phyloP scores from a whole-genome alignment of 805 yeast genomes.

The Candida tibetensis region DNA sequence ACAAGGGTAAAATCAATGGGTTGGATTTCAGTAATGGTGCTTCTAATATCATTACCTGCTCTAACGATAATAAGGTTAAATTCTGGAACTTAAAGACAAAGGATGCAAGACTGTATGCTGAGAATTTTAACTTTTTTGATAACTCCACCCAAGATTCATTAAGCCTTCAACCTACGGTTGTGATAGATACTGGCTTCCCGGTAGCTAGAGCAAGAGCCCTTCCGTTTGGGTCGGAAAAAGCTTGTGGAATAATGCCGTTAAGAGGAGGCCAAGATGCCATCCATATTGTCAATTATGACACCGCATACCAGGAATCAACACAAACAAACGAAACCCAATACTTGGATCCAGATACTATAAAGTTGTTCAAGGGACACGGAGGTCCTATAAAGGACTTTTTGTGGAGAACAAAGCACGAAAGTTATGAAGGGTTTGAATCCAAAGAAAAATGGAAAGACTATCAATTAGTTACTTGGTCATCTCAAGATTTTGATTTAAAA shows the following conservation, averaged over 20 bases:
- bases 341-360: slow-evolving; percentile 27
- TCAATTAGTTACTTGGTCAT: slow-evolving; percentile 92
- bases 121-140: slow-evolving; percentile 20
- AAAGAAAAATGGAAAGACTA: slow-evolving; percentile 71
- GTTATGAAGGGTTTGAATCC: slow-evolving; percentile 44
- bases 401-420: slow-evolving; percentile 61
- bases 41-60: slow-evolving; percentile 69
- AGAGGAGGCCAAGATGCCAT: slow-evolving; percentile 76
- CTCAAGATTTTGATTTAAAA: slow-evolving; percentile 73
- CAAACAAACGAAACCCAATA: slow-evolving; percentile 24
- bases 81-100: slow-evolving; percentile 64
- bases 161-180: slow-evolving; percentile 44
- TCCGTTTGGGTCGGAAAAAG: slow-evolving; percentile 74
- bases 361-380: slow-evolving; percentile 73
- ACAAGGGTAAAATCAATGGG: slow-evolving; percentile 84
- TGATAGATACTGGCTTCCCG: slow-evolving; percentile 74
- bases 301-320: slow-evolving; percentile 27
- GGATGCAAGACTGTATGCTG: slow-evolving; percentile 11
- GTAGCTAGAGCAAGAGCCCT: slow-evolving; percentile 84
- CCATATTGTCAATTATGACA: slow-evolving; percentile 50
- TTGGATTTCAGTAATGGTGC: slow-evolving; percentile 71
- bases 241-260: slow-evolving; percentile 87
- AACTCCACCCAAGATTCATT: slow-evolving; percentile 1
- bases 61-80: slow-evolving; percentile 80
- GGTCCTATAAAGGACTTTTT: slow-evolving; percentile 85